Conservation (phyloP, 192 early-diverging fungal genomes). For the Backusella macrospora region DNA sequence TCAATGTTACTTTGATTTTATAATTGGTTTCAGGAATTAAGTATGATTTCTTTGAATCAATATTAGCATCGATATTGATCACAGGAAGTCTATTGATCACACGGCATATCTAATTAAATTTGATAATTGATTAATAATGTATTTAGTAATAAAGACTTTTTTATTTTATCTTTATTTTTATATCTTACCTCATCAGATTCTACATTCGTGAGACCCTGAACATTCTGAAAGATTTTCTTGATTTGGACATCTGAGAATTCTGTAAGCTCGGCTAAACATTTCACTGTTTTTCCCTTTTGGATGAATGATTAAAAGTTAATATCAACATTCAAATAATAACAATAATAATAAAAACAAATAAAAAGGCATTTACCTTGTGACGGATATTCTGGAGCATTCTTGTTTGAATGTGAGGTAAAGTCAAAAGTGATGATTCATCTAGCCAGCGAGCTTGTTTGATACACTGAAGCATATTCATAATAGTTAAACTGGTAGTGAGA, state of each 20-base stretch:
- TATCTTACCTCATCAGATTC: constrained; percentile 28
- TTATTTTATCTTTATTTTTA: neutral
- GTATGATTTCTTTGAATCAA: constrained; percentile 51
- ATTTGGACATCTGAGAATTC: constrained; percentile 28
- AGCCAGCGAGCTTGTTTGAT: constrained; percentile 92
- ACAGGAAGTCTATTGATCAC: constrained; percentile 50
- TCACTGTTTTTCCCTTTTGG: constrained; percentile 30
- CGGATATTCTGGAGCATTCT: constrained; percentile 33
- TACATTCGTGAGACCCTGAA: constrained; percentile 17
- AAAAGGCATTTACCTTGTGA: constrained; percentile 30
- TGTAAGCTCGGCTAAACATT: constrained; percentile 43
- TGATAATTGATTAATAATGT: neutral
- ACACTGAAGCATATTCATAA: constrained; percentile 87
- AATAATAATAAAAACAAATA: neutral
- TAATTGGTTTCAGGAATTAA: constrained; percentile 43
- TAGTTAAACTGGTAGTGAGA: constrained; percentile 62
- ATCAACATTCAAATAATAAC: neutral
- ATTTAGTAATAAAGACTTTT: neutral
- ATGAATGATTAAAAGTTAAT: neutral
- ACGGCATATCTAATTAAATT: constrained; percentile 42
- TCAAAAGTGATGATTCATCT: constrained; percentile 71
- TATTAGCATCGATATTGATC: constrained; percentile 45
- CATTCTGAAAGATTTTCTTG: constrained; percentile 28
- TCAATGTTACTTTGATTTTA: constrained; percentile 28
- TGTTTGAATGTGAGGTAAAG: constrained; percentile 61